These are phyloP conservation scores for Akanthomyces muscarius DNA, from an alignment of 2,329 filamentous ascomycete species.

Conservation along the genomic window DNA sequence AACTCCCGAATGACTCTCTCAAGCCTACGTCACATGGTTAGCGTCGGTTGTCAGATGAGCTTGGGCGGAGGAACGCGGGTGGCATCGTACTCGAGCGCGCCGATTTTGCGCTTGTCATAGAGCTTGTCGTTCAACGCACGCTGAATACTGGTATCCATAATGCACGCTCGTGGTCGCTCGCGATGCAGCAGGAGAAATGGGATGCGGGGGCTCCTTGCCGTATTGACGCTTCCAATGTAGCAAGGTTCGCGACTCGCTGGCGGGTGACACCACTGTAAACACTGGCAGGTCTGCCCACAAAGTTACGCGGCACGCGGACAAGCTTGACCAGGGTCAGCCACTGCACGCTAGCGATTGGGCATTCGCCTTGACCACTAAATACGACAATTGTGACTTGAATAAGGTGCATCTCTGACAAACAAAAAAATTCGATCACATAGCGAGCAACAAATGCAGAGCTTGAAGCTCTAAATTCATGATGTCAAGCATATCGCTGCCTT, in stretches of 20 bases:
- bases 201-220: not conserved
- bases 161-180: conserved; percentile 19
- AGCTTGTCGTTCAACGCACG: conserved; percentile 95
- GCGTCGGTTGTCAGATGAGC: conserved; percentile 4
- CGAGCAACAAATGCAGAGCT: not conserved
- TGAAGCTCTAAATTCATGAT: not conserved
- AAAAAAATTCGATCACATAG: not conserved
- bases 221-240: not conserved
- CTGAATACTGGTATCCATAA: conserved; percentile 86
- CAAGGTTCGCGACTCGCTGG: not conserved
- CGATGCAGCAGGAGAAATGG: not conserved
- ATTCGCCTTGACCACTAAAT: not conserved
- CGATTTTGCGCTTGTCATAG: conserved; percentile 96
- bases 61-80: conserved; percentile 2
- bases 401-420: not conserved
- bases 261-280: conserved; percentile 7
- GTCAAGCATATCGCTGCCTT: not conserved
- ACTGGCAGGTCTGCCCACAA: not conserved
- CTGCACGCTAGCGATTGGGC: conserved; percentile 1
- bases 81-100: conserved; percentile 80
- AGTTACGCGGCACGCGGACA: not conserved
- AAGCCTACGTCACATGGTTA: conserved; percentile 53
- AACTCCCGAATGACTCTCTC: conserved; percentile 88
- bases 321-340: conserved; percentile 1
- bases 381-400: not conserved